Percentiles rank a stretch among this genome's conserved stretches.
phyloP scores from a whole-genome alignment of 2,329 filamentous ascomycete genomes.

The Aspergillus neoniger region DNA sequence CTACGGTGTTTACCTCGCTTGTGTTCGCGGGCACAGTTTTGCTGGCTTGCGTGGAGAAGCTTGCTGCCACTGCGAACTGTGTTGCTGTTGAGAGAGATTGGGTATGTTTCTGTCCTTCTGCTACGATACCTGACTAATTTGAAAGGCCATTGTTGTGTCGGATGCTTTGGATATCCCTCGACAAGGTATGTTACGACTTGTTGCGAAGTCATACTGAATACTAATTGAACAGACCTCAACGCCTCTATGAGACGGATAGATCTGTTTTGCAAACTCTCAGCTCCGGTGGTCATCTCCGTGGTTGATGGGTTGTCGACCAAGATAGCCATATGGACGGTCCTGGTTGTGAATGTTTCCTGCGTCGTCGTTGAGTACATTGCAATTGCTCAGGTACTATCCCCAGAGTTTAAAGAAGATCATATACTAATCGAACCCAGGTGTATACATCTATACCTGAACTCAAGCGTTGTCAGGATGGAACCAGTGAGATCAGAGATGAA shows the following conservation, averaged over 20 bases:
- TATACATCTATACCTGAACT: slow-evolving; percentile 25
- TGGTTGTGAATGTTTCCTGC: slow-evolving; percentile 47
- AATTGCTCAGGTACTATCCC: slow-evolving; percentile 36
- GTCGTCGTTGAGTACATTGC: slow-evolving; percentile 44
- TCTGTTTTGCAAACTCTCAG: slow-evolving; percentile 58
- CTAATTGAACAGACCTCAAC: slow-evolving; percentile 44
- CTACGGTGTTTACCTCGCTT: slow-evolving; percentile 14
- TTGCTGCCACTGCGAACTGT: slow-evolving; percentile 64
- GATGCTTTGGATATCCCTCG: slow-evolving; percentile 39
- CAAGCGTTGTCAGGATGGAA: slow-evolving; percentile 5
- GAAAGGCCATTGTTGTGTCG: slow-evolving; percentile 35
- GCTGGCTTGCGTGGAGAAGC: slow-evolving; percentile 69
- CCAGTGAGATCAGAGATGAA: slow-evolving; percentile 1
- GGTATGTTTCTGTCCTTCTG: slow-evolving; percentile 37
- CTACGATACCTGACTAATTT: neutral
- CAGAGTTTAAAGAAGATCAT: neutral
- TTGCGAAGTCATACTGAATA: neutral
- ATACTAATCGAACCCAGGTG: slow-evolving; percentile 13
- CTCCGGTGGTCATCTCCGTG: slow-evolving; percentile 54
- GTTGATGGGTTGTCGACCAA: slow-evolving; percentile 48
- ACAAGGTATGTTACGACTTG: slow-evolving; percentile 38
- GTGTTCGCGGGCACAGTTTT: slow-evolving; percentile 46
- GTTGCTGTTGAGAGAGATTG: slow-evolving; percentile 73
- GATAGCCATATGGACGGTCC: slow-evolving; percentile 50
- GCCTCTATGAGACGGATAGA: slow-evolving; percentile 60